Evolutionary conservation across 306 rosid species (phyloP), one percentile per base, ranked within the genome.

Genomic region (Leucaena leucocephala): DNA sequence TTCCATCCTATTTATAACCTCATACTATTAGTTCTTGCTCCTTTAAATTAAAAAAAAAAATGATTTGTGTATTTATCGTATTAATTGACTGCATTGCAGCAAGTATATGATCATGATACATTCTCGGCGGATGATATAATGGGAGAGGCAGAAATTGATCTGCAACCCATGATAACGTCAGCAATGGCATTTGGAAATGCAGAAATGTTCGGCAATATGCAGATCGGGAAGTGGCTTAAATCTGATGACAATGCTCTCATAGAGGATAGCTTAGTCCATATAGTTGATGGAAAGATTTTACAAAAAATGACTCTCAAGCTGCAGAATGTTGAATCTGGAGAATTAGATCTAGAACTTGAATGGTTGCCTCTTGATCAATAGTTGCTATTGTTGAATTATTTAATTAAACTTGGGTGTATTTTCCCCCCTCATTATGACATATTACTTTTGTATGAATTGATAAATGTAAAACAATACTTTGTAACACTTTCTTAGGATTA

Each of bases 121-220:
- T 96, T 96, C 85, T 93, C 99, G 11, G 88, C 99, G 3, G 99
- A 96, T 68, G 99, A 96, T 82, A 93, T 96, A 75, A 96, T 96
- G 99, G 99, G 99, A 77, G 99, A 96, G 69, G 99, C 98, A 7
- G 97, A 93, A 77, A 79, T 96, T 17, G 99, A 96, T 88, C 97
- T 96, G 80, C 99, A 96, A 79, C 92, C 99, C 17, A 59, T 96
- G 87, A 89, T 96, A 88, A 84, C 99, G 39, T 96, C 99, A 19
- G 99, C 99, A 33, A 86, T 89, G 84, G 97, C 98, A 11, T 96
- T 91, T 68, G 97, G 99, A 84, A 91, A 96, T 45, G 97, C 99
- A 14, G 97, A 94, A 80, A 84, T 93, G 97, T 96, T 93, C 63
- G 89, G 87, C 2, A 71, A 96, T 84, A 96, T 96, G 99, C 99